A percentile compares a stretch with the other conserved stretches of the same genome.
Conservation (phyloP, 2,329 filamentous ascomycete species). For the Piedraia hortae region DNA sequence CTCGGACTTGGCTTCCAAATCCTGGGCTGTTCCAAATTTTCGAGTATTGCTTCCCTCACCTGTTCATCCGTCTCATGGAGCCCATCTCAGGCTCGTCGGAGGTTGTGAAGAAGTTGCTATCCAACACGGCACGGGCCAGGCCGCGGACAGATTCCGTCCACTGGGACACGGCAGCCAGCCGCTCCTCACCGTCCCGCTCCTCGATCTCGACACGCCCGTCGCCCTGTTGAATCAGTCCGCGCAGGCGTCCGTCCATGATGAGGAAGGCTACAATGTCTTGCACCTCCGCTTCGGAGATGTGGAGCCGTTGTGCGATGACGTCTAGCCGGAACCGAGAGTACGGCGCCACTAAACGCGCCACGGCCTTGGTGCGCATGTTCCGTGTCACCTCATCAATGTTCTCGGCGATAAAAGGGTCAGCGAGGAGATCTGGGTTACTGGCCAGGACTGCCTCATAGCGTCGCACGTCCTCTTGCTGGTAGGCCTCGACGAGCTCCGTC, state of each 20-base stretch:
- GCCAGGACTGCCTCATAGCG: constrained; percentile 69
- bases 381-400: constrained; percentile 98
- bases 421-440: constrained; percentile 65
- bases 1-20: no score
- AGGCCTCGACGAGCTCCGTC: constrained; percentile 90
- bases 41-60: no score
- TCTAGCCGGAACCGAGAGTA: constrained; percentile 75
- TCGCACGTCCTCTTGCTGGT: constrained; percentile 84
- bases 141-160: constrained; percentile 43
- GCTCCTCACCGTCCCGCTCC: constrained; percentile 43
- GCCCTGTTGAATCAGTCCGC: constrained; percentile 73
- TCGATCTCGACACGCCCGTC: constrained; percentile 59
- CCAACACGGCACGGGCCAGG: constrained; percentile 45
- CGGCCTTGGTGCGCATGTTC: constrained; percentile 90
- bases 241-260: constrained; percentile 69
- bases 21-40: no score
- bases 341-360: constrained; percentile 75
- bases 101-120: no score
- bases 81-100: no score
- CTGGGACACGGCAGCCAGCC: constrained; percentile 41
- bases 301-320: constrained; percentile 71
- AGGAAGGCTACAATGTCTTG: constrained; percentile 89
- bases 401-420: constrained; percentile 87
- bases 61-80: no score
- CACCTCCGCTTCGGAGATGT: constrained; percentile 62